phyloP scores from a whole-genome alignment of 345 rosid species.

The Moringa oleifera region DNA sequence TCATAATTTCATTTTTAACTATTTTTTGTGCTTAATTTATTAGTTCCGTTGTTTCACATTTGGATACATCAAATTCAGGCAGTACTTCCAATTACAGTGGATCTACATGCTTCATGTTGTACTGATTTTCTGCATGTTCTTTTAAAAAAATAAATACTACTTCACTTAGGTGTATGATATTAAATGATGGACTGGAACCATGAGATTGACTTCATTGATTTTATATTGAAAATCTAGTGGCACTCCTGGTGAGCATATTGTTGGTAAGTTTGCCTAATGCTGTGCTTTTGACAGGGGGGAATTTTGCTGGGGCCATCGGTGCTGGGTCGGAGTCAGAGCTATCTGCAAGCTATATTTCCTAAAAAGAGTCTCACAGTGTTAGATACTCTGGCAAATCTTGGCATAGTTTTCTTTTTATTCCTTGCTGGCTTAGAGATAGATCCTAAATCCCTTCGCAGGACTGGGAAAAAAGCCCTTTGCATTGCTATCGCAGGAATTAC shows the following conservation, averaged over 20 bases:
- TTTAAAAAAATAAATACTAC: not conserved
- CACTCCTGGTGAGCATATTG: not conserved
- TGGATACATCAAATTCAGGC: not conserved
- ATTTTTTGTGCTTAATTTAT: not conserved
- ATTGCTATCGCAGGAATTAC: constrained; percentile 64
- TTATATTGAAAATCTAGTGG: not conserved
- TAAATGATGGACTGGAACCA: not conserved
- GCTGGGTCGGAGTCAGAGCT: constrained; percentile 49
- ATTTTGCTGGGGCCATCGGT: constrained; percentile 75
- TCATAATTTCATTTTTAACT: not conserved
- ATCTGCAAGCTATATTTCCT: constrained; percentile 49
- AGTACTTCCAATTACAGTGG: no score
- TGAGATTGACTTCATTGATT: not conserved
- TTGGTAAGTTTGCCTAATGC: not conserved
- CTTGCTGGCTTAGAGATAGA: constrained; percentile 73
- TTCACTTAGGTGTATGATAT: not conserved
- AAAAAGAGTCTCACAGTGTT: constrained; percentile 52
- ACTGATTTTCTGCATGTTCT: not conserved
- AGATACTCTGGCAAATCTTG: constrained; percentile 69
- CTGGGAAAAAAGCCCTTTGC: constrained; percentile 54
- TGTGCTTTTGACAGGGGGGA: constrained; percentile 45
- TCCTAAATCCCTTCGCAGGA: constrained; percentile 39
- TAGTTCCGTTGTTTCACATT: not conserved
- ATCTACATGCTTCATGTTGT: no score
- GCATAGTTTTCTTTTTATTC: constrained; percentile 68